phyloP scores from a whole-genome alignment of 83 land plant species.

The Thuja plicata region DNA sequence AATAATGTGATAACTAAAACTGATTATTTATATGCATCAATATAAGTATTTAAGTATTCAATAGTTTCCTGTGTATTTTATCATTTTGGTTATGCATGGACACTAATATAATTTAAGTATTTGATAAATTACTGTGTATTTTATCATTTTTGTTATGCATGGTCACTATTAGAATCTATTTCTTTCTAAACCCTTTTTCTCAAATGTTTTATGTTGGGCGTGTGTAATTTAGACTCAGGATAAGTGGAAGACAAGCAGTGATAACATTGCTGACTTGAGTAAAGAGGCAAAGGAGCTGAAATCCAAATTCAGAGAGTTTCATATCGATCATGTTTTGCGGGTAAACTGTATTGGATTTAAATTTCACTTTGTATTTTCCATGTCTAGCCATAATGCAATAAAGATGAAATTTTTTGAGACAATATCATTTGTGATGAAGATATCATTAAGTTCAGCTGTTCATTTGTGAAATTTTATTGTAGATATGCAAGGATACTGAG shows the following conservation, averaged over 20 bases:
- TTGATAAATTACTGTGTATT: neutral
- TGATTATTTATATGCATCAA: neutral
- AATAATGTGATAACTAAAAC: neutral
- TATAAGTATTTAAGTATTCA: neutral
- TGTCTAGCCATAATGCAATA: neutral
- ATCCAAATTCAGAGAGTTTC: conserved; percentile 13
- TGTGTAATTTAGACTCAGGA: neutral
- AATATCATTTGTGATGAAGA: neutral
- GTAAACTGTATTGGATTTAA: neutral
- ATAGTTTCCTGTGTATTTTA: too few relatives aligned
- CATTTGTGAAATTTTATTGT: neutral
- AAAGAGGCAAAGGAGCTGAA: conserved; percentile 18
- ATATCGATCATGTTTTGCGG: conserved; percentile 14
- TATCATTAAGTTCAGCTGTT: neutral
- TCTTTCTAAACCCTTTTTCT: neutral
- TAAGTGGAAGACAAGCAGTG: conserved; percentile 9
- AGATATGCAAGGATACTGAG: neutral
- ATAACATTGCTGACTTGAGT: conserved; percentile 12
- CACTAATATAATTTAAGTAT: neutral
- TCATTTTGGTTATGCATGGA: neutral
- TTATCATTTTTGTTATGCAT: neutral
- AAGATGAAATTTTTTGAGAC: neutral
- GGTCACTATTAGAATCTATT: neutral
- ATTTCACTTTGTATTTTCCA: neutral
- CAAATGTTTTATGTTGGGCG: neutral